Evolutionary conservation across 2,329 filamentous ascomycete species (phyloP).

Genomic region (Alternaria infectoria): DNA sequence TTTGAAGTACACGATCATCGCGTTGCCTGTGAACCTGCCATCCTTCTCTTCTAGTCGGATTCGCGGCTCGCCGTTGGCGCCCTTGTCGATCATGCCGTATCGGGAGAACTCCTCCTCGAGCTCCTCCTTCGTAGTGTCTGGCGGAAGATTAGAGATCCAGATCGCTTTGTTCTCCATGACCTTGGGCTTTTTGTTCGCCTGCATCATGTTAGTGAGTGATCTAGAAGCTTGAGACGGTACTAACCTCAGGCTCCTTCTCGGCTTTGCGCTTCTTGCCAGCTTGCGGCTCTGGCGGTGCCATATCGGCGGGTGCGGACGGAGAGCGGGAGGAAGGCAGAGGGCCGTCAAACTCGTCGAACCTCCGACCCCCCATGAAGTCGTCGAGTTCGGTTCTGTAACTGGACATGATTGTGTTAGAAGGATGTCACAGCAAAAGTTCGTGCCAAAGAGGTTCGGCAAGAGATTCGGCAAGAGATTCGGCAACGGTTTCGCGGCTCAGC

Average conservation of each 20-base stretch:
- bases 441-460: neutral
- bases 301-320: constrained; percentile 7
- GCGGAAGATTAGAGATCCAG: constrained; percentile 87
- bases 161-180: constrained; percentile 79
- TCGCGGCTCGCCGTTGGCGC: constrained; percentile 83
- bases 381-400: constrained; percentile 6
- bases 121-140: constrained; percentile 79
- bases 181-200: constrained; percentile 39
- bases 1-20: constrained; percentile 91
- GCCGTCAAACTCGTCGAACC: neutral
- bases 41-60: constrained; percentile 92
- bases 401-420: neutral
- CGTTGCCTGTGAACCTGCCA: constrained; percentile 89
- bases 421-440: neutral
- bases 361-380: constrained; percentile 17
- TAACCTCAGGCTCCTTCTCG: constrained; percentile 24
- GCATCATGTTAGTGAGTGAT: constrained; percentile 12
- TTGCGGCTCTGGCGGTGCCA: constrained; percentile 9
- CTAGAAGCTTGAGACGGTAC: constrained; percentile 32
- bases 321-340: neutral
- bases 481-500: neutral
- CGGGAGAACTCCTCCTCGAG: constrained; percentile 74
- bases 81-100: constrained; percentile 90
- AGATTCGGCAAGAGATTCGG: neutral
- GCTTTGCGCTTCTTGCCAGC: constrained; percentile 35